phyloP scores from a whole-genome alignment of 2,329 filamentous ascomycete genomes.

The Microdochium bolleyi region DNA sequence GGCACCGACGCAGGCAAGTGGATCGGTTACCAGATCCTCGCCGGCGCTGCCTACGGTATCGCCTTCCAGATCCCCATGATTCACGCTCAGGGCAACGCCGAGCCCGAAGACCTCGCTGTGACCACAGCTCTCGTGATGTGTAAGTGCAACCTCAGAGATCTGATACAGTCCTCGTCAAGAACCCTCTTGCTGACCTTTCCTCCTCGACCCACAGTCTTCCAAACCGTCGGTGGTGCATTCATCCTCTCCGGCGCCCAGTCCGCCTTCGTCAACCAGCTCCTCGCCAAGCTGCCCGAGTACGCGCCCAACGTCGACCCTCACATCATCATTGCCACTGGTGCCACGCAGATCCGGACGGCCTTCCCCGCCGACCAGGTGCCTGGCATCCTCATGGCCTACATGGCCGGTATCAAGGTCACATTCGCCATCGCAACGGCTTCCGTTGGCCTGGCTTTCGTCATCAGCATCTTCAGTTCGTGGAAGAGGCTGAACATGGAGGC shows the following conservation, averaged over 20 bases:
- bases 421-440: slow-evolving; percentile 43
- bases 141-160: neutral
- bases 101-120: slow-evolving; percentile 22
- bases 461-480: slow-evolving; percentile 19
- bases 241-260: slow-evolving; percentile 29
- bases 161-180: neutral
- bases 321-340: slow-evolving; percentile 26
- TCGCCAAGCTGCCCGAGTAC: slow-evolving; percentile 8
- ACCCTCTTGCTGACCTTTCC: neutral
- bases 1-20: slow-evolving; percentile 21
- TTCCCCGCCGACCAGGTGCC: slow-evolving; percentile 38
- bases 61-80: slow-evolving; percentile 28
- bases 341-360: slow-evolving; percentile 40
- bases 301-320: slow-evolving; percentile 22
- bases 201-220: slow-evolving; percentile 15
- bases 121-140: slow-evolving; percentile 8
- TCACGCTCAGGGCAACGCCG: slow-evolving; percentile 20
- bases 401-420: slow-evolving; percentile 49
- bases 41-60: slow-evolving; percentile 25
- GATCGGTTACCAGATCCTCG: slow-evolving; percentile 34
- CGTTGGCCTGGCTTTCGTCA: slow-evolving; percentile 19
- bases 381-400: slow-evolving; percentile 50
- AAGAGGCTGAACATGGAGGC: slow-evolving; percentile 6
- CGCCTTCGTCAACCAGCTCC: slow-evolving; percentile 23
- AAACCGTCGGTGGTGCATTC: slow-evolving; percentile 32